These are phyloP conservation scores for Pleurostoma richardsiae DNA, from an alignment of 2,329 filamentous ascomycete species.

Conservation along the genomic window DNA sequence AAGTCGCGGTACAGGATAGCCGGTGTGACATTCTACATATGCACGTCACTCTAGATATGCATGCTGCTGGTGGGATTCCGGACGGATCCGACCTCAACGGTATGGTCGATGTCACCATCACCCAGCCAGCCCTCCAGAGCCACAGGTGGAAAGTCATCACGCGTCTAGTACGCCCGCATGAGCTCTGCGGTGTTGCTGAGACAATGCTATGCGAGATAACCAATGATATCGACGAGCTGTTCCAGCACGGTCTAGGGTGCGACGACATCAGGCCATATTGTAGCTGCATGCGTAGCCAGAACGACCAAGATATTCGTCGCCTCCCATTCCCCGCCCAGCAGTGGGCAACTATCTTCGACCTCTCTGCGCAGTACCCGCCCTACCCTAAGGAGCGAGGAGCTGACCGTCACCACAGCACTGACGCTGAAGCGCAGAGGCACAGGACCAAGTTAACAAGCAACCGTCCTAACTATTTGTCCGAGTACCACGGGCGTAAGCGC, in stretches of 20 bases:
- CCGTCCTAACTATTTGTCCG: no score
- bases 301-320: constrained; percentile 38
- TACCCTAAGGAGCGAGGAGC: no score
- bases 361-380: constrained; percentile 46
- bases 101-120: constrained; percentile 54
- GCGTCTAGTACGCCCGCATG: constrained; percentile 50
- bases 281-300: constrained; percentile 42
- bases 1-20: constrained; percentile 40
- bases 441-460: constrained; percentile 4
- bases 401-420: no score
- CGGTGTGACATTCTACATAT: constrained; percentile 58
- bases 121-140: constrained; percentile 45
- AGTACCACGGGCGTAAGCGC: no score
- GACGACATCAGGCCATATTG: constrained; percentile 40
- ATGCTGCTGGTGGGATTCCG: constrained; percentile 52
- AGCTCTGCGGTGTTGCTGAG: constrained; percentile 39
- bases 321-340: constrained; percentile 54
- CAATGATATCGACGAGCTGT: constrained; percentile 44
- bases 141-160: constrained; percentile 59
- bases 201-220: constrained; percentile 40
- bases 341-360: constrained; percentile 55
- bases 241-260: constrained; percentile 45
- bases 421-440: constrained; percentile 15
- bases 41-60: constrained; percentile 55
- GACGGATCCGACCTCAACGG: constrained; percentile 54